A percentile compares a stretch with the other conserved stretches of the same genome.
Evolutionary conservation across 2,329 filamentous ascomycete species (phyloP).

Genomic region (Aspergillus pseudoterreus): DNA sequence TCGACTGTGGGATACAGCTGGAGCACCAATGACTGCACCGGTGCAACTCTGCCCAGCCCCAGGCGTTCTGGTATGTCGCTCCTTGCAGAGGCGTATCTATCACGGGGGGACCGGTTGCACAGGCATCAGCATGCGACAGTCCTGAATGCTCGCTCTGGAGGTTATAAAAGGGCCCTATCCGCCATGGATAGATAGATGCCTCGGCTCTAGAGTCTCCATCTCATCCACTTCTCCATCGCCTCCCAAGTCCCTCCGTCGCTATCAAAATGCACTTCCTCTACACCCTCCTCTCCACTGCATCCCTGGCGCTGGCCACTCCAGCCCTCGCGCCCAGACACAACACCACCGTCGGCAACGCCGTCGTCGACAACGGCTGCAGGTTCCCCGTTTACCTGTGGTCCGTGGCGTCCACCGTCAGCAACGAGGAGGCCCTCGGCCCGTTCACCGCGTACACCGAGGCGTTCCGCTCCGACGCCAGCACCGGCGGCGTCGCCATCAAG

Average conservation of each 20-base stretch:
- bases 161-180: neutral
- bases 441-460: conserved; percentile 30
- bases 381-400: conserved; percentile 36
- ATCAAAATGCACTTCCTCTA: conserved; percentile 3
- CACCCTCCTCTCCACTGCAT: conserved; percentile 2
- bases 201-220: neutral
- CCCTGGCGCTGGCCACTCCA: neutral
- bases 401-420: conserved; percentile 25
- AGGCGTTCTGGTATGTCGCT: neutral
- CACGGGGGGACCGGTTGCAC: neutral
- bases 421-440: conserved; percentile 20
- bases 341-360: conserved; percentile 26
- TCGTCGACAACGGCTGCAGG: conserved; percentile 33
- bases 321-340: conserved; percentile 1
- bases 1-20: neutral
- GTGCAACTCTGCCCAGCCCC: neutral
- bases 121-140: neutral
- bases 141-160: neutral
- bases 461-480: conserved; percentile 30
- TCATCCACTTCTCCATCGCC: neutral
- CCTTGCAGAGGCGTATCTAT: neutral
- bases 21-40: neutral
- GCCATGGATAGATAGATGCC: neutral
- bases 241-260: neutral
- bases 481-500: conserved; percentile 43